Conservation (phyloP, 2,329 filamentous ascomycete species). For the Colletotrichum abscissum region DNA sequence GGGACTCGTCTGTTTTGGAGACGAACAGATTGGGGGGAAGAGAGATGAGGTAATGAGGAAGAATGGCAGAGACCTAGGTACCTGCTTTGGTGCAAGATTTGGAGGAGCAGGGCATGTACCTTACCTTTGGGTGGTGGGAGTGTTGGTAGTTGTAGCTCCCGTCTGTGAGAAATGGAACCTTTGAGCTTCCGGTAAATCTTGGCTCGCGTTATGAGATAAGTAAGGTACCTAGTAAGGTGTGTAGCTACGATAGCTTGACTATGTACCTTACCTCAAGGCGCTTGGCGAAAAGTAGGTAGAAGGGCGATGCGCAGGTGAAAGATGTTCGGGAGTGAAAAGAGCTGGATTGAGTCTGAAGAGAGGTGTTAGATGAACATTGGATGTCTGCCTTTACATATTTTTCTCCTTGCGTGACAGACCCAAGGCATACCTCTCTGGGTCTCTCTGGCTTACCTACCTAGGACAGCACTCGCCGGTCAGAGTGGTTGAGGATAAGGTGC, state of each 20-base stretch:
- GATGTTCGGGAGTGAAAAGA: neutral
- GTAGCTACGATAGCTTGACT: neutral
- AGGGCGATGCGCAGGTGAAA: neutral
- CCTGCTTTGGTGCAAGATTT: neutral
- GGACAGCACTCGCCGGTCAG: constrained; percentile 8
- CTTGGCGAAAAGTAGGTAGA: constrained; percentile 5
- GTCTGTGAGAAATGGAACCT: neutral
- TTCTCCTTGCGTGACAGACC: neutral
- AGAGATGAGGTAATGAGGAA: constrained; percentile 28
- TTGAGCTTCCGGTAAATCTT: constrained; percentile 16
- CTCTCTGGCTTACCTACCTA: neutral
- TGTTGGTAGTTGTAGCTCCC: neutral
- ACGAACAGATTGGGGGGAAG: constrained; percentile 6
- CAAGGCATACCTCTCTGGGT: neutral
- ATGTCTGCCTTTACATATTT: neutral
- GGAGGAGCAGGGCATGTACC: neutral
- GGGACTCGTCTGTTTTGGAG: constrained; percentile 21
- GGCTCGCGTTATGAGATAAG: neutral
- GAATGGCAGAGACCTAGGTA: neutral
- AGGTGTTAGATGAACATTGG: neutral
- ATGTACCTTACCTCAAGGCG: neutral
- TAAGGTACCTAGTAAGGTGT: neutral
- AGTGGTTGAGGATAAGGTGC: neutral
- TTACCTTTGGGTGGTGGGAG: neutral
- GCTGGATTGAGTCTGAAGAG: neutral